These are phyloP conservation scores for Amanita polypyramis DNA, from an alignment of 768 basidiomycete genomes.

Conservation along the genomic window DNA sequence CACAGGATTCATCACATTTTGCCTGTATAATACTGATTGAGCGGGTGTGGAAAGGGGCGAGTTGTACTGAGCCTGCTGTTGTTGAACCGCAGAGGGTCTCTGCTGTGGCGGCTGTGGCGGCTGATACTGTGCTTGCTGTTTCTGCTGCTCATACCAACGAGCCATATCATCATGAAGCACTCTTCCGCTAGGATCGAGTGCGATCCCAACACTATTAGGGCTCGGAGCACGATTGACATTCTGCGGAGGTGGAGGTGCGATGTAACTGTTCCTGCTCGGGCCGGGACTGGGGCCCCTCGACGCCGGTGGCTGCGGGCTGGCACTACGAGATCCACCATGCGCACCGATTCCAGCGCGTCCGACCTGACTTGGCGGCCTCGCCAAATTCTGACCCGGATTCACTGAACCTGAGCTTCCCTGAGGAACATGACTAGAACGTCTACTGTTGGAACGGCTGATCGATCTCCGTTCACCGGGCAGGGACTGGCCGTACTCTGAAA, in stretches of 20 bases:
- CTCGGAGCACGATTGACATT: constrained; percentile 47
- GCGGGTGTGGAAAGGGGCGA: constrained; percentile 2
- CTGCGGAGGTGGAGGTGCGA: constrained; percentile 26
- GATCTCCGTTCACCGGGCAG: constrained; percentile 78
- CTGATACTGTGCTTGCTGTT: constrained; percentile 7
- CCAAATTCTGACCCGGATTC: constrained; percentile 28
- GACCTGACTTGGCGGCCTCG: constrained; percentile 44
- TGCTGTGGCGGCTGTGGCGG: neutral
- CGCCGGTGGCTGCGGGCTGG: constrained; percentile 45
- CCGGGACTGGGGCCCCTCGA: constrained; percentile 49
- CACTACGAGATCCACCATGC: constrained; percentile 51
- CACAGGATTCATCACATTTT: neutral
- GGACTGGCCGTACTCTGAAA: constrained; percentile 70
- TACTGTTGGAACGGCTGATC: constrained; percentile 44
- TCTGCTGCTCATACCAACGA: constrained; percentile 38
- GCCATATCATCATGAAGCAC: constrained; percentile 80
- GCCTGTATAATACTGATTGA: neutral
- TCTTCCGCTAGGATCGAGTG: constrained; percentile 67
- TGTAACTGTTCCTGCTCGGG: constrained; percentile 28
- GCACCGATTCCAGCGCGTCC: constrained; percentile 82
- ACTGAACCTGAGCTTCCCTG: constrained; percentile 16
- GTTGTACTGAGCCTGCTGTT: constrained; percentile 6
- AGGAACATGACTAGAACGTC: constrained; percentile 25
- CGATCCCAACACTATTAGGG: constrained; percentile 75
- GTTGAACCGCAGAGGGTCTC: neutral